Conservation (phyloP, 352 stramenopile genomes). For the Blastocystis sp. region DNA sequence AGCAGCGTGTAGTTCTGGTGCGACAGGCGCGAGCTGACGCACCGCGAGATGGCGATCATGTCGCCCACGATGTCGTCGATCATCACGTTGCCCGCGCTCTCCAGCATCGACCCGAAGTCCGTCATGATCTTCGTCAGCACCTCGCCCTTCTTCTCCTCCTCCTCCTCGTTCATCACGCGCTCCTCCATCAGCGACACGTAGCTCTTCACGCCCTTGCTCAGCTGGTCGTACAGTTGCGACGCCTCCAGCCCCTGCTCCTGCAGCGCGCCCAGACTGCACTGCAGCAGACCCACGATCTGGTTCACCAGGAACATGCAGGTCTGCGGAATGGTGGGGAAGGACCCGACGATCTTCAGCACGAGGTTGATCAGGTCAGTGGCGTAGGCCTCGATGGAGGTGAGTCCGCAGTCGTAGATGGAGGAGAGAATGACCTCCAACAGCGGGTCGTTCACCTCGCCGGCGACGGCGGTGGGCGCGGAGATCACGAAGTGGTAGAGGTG, state of each 20-base stretch:
- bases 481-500: slow-evolving; percentile 15
- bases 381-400: neutral
- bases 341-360: slow-evolving; percentile 10
- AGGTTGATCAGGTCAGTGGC: neutral
- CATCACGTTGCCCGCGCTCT: neutral
- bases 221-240: neutral
- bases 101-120: slow-evolving; percentile 28
- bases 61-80: neutral
- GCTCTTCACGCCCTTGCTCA: neutral
- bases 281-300: neutral
- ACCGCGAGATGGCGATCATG: neutral
- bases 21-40: neutral
- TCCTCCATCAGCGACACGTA: neutral
- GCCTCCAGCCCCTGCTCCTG: neutral
- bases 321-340: slow-evolving; percentile 16
- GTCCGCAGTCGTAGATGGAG: neutral
- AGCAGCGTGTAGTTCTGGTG: slow-evolving; percentile 10
- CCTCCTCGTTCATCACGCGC: neutral
- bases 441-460: neutral
- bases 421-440: neutral
- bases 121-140: neutral
- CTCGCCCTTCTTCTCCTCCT: neutral
- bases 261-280: neutral
- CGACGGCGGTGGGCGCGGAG: neutral
- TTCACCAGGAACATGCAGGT: neutral